Conservation (phyloP, 768 basidiomycete species). For the Pholiota molesta region DNA sequence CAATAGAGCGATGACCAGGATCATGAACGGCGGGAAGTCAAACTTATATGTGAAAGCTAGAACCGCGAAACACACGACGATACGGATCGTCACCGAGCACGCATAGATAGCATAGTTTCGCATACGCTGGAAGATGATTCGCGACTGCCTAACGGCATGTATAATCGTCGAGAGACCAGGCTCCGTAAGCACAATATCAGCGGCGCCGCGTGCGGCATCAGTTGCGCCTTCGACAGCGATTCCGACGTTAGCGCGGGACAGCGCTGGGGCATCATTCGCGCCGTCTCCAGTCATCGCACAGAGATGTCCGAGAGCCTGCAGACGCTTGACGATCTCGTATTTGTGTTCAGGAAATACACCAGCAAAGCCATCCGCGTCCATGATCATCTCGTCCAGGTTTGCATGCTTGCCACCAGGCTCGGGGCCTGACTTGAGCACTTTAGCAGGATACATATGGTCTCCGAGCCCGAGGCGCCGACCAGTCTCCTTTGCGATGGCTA, state of each 20-base stretch:
- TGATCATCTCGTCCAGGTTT: constrained; percentile 95
- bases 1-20: constrained; percentile 94
- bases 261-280: constrained; percentile 97
- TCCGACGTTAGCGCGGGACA: constrained; percentile 98
- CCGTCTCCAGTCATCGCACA: constrained; percentile 99
- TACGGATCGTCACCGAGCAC: constrained; percentile 96
- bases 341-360: constrained; percentile 99
- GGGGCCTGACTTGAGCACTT: constrained; percentile 98
- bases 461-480: constrained; percentile 97
- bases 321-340: constrained; percentile 99
- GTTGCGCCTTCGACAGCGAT: constrained; percentile 99
- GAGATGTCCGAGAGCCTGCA: constrained; percentile 93
- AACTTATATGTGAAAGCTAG: constrained; percentile 96
- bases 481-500: constrained; percentile 99
- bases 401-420: constrained; percentile 81
- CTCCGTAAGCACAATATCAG: constrained; percentile 97
- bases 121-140: constrained; percentile 99
- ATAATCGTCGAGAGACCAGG: constrained; percentile 99
- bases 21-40: constrained; percentile 99
- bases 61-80: constrained; percentile 96
- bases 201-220: constrained; percentile 97
- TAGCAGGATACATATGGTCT: constrained; percentile 99
- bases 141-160: constrained; percentile 97
- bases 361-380: constrained; percentile 99
- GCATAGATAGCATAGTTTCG: constrained; percentile 98